Evolutionary conservation across 371 early-diverging fungal genomes (phyloP), one percentile per base, ranked within the genome.

Genomic region (Dinochytrium kinnereticum): DNA sequence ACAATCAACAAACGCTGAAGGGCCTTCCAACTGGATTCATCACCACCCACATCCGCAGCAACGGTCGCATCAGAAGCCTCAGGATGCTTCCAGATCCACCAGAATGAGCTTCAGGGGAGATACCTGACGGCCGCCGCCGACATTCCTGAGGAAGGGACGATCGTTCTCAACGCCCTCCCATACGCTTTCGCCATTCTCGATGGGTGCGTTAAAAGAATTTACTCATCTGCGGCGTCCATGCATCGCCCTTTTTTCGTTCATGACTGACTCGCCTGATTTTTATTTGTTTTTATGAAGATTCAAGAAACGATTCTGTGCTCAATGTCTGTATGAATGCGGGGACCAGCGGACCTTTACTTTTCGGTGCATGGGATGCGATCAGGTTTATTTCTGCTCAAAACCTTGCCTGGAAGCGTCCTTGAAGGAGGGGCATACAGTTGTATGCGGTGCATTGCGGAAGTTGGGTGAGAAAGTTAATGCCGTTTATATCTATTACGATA

Each of bases 361-460:
- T 7, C 84, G 82, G 51, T 86, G 87, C 76, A 39, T 69, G 33
- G 64, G 65, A 28, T 88, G 87, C 78, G 85, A 87, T 77, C 85
- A 84, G 70, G 76, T 85, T 1, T 87, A 85, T 70, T 76, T 80
- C 67, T 88, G 88, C 82, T 78, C 79, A 13, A 69, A 50, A 13
- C 40, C 49, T 2, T 88, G 88, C 67, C 64, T 59, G 31, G 73
- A 77, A 7, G 53, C 44, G 31, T 73, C 78, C 51, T 21, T 78
- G 17, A 68, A 51, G 24, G 49, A 57, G 44, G 69, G 75, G 40
- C 82, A 81, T 64, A 67, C 64, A n/a, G 57, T 74, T 2, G 64
- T 84, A 1, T 88, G 88, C 76, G 64, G 53, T 2, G 51, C 74
- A 0, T 59, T 88, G 28, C 78, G 88, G 21, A 75, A 80, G 64